Percentiles rank a stretch among this genome's conserved stretches.
Conservation (phyloP, 345 rosid genomes). For the Lepidium aucheri region DNA sequence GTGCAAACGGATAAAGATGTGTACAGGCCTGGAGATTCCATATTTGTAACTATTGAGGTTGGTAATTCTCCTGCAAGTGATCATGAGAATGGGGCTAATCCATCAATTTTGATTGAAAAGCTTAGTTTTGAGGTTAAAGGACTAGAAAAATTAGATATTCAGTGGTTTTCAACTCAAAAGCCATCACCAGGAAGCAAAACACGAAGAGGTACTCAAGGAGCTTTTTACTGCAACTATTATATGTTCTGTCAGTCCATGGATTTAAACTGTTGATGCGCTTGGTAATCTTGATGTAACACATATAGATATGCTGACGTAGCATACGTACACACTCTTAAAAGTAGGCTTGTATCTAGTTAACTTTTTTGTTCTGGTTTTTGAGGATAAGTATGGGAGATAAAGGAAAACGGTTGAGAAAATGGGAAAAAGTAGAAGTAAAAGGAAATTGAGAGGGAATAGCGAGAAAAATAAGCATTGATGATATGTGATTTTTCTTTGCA, state of each 20-base stretch:
- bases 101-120: constrained; percentile 55
- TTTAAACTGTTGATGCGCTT: background rate
- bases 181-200: constrained; percentile 51
- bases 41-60: constrained; percentile 62
- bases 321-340: background rate
- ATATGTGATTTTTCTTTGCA: background rate
- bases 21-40: constrained; percentile 79
- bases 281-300: background rate
- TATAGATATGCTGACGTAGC: background rate
- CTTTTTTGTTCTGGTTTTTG: background rate
- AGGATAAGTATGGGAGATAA: background rate
- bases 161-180: constrained; percentile 77
- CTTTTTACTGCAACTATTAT: constrained; percentile 2
- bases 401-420: background rate
- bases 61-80: constrained; percentile 28
- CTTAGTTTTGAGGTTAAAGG: constrained; percentile 86
- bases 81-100: constrained; percentile 9
- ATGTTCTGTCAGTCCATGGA: background rate
- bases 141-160: constrained; percentile 69
- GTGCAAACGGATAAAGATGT: constrained; percentile 65
- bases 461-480: background rate
- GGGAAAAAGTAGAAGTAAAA: background rate
- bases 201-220: constrained; percentile 47
- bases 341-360: background rate
- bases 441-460: background rate